phyloP scores from a whole-genome alignment of 2,329 filamentous ascomycete genomes.

The Emydomyces testavorans region DNA sequence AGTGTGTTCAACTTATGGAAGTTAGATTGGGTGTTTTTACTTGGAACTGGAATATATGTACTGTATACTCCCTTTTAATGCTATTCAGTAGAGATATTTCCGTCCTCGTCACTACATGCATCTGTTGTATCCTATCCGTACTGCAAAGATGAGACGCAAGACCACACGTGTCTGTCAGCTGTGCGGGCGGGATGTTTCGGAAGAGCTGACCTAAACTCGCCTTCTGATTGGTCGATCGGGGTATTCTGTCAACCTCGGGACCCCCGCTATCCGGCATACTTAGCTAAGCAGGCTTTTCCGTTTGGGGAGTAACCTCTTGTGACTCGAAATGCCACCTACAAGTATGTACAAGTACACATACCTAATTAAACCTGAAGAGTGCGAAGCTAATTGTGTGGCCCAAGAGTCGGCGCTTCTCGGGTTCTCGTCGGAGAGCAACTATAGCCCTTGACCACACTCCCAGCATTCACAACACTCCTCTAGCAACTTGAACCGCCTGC shows the following conservation, averaged over 20 bases:
- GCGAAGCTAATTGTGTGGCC: no score
- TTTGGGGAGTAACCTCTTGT: no score
- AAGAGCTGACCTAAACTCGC: conserved; percentile 28
- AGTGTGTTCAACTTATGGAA: background rate
- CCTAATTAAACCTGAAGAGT: no score
- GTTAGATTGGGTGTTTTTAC: conserved; percentile 8
- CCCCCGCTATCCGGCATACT: conserved; percentile 18
- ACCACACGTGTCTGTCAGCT: conserved; percentile 16
- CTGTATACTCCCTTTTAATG: background rate
- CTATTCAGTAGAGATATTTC: background rate
- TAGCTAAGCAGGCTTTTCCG: conserved; percentile 26
- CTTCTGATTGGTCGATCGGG: conserved; percentile 27
- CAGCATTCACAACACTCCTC: no score
- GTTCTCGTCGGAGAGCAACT: no score
- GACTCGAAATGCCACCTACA: no score
- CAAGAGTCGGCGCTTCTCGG: no score
- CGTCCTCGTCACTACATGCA: background rate
- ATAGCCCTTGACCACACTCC: no score
- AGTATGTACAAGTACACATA: no score
- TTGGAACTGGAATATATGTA: conserved; percentile 10
- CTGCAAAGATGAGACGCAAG: no score
- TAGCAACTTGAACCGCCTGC: conserved; percentile 7
- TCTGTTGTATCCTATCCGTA: background rate
- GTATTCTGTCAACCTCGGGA: conserved; percentile 27
- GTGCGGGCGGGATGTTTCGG: conserved; percentile 21